Base-by-base conservation (phyloP, 1,139 yeast species). In the Candida neerlandica region DNA sequence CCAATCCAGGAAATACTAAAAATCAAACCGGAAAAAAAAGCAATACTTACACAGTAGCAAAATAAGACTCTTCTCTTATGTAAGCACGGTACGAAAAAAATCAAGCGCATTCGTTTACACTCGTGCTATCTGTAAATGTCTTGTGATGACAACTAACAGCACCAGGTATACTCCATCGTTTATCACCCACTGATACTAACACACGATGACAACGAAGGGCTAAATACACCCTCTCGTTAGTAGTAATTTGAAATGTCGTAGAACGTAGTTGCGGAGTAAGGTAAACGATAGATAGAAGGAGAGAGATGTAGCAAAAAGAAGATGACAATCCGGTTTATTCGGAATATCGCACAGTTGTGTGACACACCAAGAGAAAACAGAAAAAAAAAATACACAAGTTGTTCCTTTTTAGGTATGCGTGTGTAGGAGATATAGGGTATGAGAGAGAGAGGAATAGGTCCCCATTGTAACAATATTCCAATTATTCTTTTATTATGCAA, bases 321-420 rank as follows among this genome's bases (percentile, higher is more conserved):
- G 30, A 37, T 37, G 41, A 39, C 21, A 26, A 26, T 39, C 33
- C 42, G 42, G 42, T 39, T 39, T 39, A 19, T 26, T 39, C 42
- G 42, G 42, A 38, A 38, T 23, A 38, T 14, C 9, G 10, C 21
- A n/a, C 4, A 18, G 9, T 10, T 37, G 40, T 37, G 40, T 33
- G 37, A 33, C 37, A 30, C 12, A 12, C 15, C 21, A 14, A 2
- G 5, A 32, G n/a, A 14, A 4, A 35, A 15, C n/a, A 35, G 5
- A 35, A 35, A 35, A 15, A 33, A 10, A 33, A 33, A 21, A 21
- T 21, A 23, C 27, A 33, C 2, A 33, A 33, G n/a, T 33, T 10
- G n/a, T 33, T 33, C 9, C 18, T 35, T 35, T 19, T 38, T 39
- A 14, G 42, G 26, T 39, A 39, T 39, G 41, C 41, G 39, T n/a